Base-by-base conservation (phyloP, 2,329 filamentous ascomycete genomes). In the Paracamarosporium sp. region DNA sequence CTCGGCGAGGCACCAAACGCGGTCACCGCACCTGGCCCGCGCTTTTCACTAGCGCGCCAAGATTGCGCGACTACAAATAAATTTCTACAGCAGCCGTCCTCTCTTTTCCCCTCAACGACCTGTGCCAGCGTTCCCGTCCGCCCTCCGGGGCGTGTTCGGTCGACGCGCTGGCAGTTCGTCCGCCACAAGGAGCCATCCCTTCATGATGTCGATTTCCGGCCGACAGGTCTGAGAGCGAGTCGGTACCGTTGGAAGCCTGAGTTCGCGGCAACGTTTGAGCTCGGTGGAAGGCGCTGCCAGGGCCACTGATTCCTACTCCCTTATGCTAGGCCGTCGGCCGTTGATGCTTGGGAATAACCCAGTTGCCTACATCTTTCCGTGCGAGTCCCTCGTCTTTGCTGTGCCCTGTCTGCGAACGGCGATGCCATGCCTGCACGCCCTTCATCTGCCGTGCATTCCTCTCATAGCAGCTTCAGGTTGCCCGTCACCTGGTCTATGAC, bases 171-270 rank as follows among this genome's bases (percentile, higher is more conserved):
- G 87, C 91, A 94, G 88, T 87, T 94, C 91, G 90, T 91, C 92
- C 72, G 87, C 85, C 54, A 81, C 63, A 76, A 70, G 76, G 92
- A 88, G 90, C 90, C 93, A 89, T 88, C 90, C 91, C 65, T 45
- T 71, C 78, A 88, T 92, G 90, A 87, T 93, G 89, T 90, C 85
- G 88, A 90, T 92, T 83, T 93, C 90, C 90, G 88, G 91, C 93
- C 90, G 92, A 96, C 93, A 95, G 91, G 88, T 95, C 89, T 91
- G 78, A 96, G 89, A 97, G 78, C 73, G 86, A 95, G 82, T 82
- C 78, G 80, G 81, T 78, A 79, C 76, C 81, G 70, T 72, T 69
- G 72, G 71, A 74, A 83, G 84, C 86, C 85, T 86, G 74, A 76
- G 70, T 65, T 76, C 66, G 61, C 70, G 69, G 62, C 45, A 57